phyloP scores from a whole-genome alignment of 768 basidiomycete species.

The Ramaria sp. region DNA sequence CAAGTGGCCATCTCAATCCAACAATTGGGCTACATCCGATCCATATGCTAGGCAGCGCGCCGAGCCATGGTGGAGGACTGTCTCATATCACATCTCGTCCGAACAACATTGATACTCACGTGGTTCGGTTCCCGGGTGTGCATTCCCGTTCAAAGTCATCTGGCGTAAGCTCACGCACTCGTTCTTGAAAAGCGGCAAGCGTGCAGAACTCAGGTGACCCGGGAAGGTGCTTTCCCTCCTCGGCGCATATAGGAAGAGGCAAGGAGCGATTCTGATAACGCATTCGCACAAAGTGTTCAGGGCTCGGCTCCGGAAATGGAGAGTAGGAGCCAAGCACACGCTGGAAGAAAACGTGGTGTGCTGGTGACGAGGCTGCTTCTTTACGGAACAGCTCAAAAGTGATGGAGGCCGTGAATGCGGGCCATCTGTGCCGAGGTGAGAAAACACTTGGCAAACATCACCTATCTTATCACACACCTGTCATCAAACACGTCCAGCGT shows the following conservation, averaged over 20 bases:
- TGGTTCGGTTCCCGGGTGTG: slow-evolving; percentile 15
- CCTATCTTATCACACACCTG: slow-evolving; percentile 30
- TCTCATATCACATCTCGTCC: neutral
- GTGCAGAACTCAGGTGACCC: slow-evolving; percentile 70
- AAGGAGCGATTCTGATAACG: slow-evolving; percentile 63
- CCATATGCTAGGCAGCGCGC: too few species aligned
- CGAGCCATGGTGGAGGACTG: too few species aligned
- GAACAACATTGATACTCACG: neutral
- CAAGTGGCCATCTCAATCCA: too few species aligned
- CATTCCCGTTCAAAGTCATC: slow-evolving; percentile 59
- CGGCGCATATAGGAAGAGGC: slow-evolving; percentile 52
- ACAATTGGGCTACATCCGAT: too few species aligned
- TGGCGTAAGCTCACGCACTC: slow-evolving; percentile 56
- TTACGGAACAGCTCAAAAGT: slow-evolving; percentile 65
- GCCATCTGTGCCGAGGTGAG: slow-evolving; percentile 40
- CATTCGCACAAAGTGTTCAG: slow-evolving; percentile 39
- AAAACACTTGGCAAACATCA: neutral
- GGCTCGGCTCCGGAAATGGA: neutral
- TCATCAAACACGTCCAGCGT: slow-evolving; percentile 69
- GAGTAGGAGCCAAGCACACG: neutral
- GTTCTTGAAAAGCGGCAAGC: slow-evolving; percentile 46
- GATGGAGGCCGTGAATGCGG: slow-evolving; percentile 61
- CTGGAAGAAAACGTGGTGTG: neutral
- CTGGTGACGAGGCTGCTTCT: neutral
- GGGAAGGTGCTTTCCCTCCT: slow-evolving; percentile 52